These are phyloP conservation scores for Carnegiea gigantea DNA, from an alignment of 179 eudicot species.

Conservation along the genomic window DNA sequence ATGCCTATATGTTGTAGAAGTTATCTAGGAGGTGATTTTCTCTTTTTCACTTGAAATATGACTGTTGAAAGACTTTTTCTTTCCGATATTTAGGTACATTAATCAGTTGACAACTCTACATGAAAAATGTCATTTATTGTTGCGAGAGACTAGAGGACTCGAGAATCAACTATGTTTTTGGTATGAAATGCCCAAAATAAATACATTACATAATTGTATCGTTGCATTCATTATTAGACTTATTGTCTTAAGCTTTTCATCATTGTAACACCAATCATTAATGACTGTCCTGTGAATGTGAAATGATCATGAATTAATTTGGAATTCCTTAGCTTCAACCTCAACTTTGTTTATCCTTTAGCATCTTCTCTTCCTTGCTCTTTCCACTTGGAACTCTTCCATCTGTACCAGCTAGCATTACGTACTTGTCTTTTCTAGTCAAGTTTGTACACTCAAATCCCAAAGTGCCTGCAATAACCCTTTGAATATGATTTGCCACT, in stretches of 20 bases:
- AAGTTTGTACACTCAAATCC: slow-evolving; percentile 80
- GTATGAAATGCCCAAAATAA: not conserved
- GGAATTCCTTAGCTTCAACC: not conserved
- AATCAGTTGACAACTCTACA: no score
- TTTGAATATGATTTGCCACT: slow-evolving; percentile 77
- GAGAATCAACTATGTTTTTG: not conserved
- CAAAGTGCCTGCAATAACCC: slow-evolving; percentile 56
- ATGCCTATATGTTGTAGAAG: no score
- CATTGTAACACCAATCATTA: not conserved
- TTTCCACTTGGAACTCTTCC: slow-evolving; percentile 50
- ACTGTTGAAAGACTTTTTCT: no score
- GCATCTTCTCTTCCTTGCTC: slow-evolving; percentile 32
- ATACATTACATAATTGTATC: not conserved
- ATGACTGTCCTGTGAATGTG: not conserved
- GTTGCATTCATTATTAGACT: not conserved
- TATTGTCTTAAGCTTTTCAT: not conserved
- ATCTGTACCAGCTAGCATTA: slow-evolving; percentile 73
- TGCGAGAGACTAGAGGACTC: not conserved
- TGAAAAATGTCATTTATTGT: not conserved
- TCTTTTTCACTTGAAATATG: no score
- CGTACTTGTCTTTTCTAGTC: slow-evolving; percentile 80
- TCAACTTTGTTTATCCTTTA: slow-evolving; percentile 2
- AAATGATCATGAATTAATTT: not conserved
- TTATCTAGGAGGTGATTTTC: no score
- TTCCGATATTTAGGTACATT: no score